Evolutionary conservation across 345 rosid species (phyloP).

Genomic region (Theobroma cacao): DNA sequence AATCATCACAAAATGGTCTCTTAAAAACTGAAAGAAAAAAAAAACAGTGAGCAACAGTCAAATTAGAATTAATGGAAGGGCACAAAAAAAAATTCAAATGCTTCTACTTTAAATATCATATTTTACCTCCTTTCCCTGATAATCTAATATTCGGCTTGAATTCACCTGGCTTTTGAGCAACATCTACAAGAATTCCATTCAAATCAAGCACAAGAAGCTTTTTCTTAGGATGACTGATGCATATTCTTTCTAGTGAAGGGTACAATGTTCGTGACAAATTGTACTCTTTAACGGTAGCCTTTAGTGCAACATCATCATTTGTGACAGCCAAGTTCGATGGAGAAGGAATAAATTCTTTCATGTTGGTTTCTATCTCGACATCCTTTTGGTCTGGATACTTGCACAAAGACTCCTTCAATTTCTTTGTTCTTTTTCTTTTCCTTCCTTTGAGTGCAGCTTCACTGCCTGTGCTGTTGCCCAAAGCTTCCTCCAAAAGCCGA

Average conservation of each 20-base stretch:
- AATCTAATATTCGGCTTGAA: constrained; percentile 40
- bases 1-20: constrained; percentile 67
- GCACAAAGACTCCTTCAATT: constrained; percentile 15
- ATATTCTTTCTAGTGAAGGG: constrained; percentile 22
- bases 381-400: constrained; percentile 13
- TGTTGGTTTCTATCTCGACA: constrained; percentile 20
- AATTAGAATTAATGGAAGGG: constrained; percentile 2
- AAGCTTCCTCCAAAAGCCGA: constrained; percentile 12
- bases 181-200: constrained; percentile 78
- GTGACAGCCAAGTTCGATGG: constrained; percentile 17
- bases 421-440: constrained; percentile 8
- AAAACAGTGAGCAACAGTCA: constrained; percentile 2
- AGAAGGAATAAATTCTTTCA: constrained; percentile 11
- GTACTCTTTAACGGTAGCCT: constrained; percentile 15
- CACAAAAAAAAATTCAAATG: not conserved
- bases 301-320: constrained; percentile 10
- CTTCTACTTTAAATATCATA: not conserved
- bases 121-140: constrained; percentile 58
- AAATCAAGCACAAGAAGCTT: constrained; percentile 81
- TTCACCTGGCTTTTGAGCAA: constrained; percentile 27
- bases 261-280: constrained; percentile 15
- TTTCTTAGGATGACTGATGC: constrained; percentile 32
- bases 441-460: constrained; percentile 8
- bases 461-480: constrained; percentile 13
- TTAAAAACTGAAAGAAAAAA: constrained; percentile 51